Conservation (phyloP, 345 rosid genomes). For the Gossypium arboreum region DNA sequence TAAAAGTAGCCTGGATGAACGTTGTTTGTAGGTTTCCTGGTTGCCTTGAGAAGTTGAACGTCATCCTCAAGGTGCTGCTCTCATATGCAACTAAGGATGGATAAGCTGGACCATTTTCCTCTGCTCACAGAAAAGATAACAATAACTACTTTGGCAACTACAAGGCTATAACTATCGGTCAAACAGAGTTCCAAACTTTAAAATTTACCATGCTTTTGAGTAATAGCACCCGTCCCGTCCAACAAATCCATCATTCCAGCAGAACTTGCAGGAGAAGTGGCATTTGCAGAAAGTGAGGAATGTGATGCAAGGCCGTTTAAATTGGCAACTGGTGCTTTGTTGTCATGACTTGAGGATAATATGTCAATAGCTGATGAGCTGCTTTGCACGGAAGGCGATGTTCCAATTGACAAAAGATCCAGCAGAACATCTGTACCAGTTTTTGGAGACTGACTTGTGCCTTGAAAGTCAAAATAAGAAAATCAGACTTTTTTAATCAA, state of each 20-base stretch:
- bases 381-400: slow-evolving; percentile 49
- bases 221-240: slow-evolving; percentile 66
- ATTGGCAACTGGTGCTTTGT: slow-evolving; percentile 33
- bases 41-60: slow-evolving; percentile 70
- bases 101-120: slow-evolving; percentile 67
- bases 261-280: slow-evolving; percentile 44
- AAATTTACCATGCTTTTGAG: slow-evolving; percentile 57
- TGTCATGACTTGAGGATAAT: slow-evolving; percentile 45
- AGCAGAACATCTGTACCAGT: slow-evolving; percentile 74
- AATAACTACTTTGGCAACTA: slow-evolving; percentile 15
- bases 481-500: background rate
- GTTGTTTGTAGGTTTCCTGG: slow-evolving; percentile 71
- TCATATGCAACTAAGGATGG: slow-evolving; percentile 75
- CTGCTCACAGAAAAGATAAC: slow-evolving; percentile 39
- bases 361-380: slow-evolving; percentile 51
- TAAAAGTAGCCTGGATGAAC: slow-evolving; percentile 65
- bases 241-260: slow-evolving; percentile 69
- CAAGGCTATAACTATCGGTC: slow-evolving; percentile 6
- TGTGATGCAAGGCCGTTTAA: slow-evolving; percentile 51
- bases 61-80: slow-evolving; percentile 74
- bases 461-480: slow-evolving; percentile 27
- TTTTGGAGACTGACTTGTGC: slow-evolving; percentile 56
- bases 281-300: slow-evolving; percentile 32
- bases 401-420: slow-evolving; percentile 85
- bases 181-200: slow-evolving; percentile 13